Conservation (phyloP, 139 green algal genomes). For the Chlamydomonas applanata region DNA sequence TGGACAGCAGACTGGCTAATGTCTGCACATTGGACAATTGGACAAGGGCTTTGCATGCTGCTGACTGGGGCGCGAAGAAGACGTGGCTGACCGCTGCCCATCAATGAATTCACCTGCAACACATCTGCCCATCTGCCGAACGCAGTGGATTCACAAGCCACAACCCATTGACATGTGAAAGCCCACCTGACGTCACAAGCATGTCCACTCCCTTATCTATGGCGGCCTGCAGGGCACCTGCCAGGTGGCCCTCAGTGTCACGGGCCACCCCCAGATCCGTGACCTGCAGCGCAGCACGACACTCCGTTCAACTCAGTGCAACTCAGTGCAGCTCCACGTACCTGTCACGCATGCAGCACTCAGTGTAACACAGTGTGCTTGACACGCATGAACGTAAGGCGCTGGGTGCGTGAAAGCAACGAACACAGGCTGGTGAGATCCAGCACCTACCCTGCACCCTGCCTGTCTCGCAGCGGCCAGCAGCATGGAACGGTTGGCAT, state of each 20-base stretch:
- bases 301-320: too few species aligned
- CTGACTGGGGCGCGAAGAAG: too few species aligned
- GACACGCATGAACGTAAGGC: background rate
- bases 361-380: too few species aligned
- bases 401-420: background rate
- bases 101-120: background rate
- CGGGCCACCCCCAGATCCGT: slow-evolving; percentile 77
- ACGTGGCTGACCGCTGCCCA: too few species aligned
- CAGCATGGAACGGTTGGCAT: slow-evolving; percentile 91
- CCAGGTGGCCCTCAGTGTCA: slow-evolving; percentile 59
- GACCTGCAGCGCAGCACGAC: slow-evolving; percentile 1
- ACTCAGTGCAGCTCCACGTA: too few species aligned
- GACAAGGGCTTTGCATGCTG: too few species aligned
- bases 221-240: slow-evolving; percentile 63
- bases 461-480: slow-evolving; percentile 64
- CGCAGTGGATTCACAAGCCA: too few species aligned
- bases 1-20: too few species aligned
- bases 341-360: too few species aligned
- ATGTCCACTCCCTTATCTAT: slow-evolving; percentile 71
- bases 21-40: too few species aligned
- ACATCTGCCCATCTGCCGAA: background rate
- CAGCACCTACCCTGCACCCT: slow-evolving; percentile 46
- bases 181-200: slow-evolving; percentile 78
- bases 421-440: slow-evolving; percentile 70
- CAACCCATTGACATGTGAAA: too few species aligned